Conservation (phyloP, 2,329 filamentous ascomycete species). For the Microcyclosporella mali region DNA sequence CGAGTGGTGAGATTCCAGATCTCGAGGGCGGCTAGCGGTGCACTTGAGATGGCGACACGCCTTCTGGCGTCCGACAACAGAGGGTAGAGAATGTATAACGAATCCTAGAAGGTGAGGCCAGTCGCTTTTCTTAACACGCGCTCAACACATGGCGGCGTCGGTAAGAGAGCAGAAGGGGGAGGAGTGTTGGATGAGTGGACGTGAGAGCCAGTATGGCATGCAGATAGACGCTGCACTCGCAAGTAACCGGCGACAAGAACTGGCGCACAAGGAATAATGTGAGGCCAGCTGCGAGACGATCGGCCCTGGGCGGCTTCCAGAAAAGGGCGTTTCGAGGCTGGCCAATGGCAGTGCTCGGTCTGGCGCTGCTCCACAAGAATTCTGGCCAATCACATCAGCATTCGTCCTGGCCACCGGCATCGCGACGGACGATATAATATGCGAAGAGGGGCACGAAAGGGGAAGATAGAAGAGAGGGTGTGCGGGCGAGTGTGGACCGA, state of each 20-base stretch:
- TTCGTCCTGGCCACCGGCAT: conserved; percentile 18
- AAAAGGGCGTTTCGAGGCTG: conserved; percentile 11
- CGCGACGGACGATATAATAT: conserved; percentile 15
- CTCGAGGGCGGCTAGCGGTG: conserved; percentile 27
- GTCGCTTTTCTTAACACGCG: conserved; percentile 26
- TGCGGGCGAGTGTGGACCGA: too few species aligned
- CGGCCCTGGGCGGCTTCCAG: conserved; percentile 8
- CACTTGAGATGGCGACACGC: conserved; percentile 22
- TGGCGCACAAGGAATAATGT: conserved; percentile 5
- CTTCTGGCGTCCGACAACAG: conserved; percentile 14
- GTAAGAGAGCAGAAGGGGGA: conserved; percentile 4
- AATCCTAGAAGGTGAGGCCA: conserved; percentile 13
- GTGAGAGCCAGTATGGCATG: conserved; percentile 10
- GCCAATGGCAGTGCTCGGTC: conserved; percentile 13
- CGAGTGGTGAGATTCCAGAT: conserved; percentile 30
- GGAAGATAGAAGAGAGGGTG: neutral
- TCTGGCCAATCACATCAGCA: conserved; percentile 15
- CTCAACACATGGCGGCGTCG: conserved; percentile 27
- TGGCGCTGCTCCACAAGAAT: conserved; percentile 1
- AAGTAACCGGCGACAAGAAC: conserved; percentile 8
- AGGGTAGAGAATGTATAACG: conserved; percentile 16
- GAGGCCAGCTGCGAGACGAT: conserved; percentile 13
- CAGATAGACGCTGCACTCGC: conserved; percentile 11
- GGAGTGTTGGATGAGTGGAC: conserved; percentile 13
- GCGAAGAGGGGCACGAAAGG: conserved; percentile 2